Evolutionary conservation across 257 asterid genomes (phyloP).

Genomic region (Solanum chiquidenum): DNA sequence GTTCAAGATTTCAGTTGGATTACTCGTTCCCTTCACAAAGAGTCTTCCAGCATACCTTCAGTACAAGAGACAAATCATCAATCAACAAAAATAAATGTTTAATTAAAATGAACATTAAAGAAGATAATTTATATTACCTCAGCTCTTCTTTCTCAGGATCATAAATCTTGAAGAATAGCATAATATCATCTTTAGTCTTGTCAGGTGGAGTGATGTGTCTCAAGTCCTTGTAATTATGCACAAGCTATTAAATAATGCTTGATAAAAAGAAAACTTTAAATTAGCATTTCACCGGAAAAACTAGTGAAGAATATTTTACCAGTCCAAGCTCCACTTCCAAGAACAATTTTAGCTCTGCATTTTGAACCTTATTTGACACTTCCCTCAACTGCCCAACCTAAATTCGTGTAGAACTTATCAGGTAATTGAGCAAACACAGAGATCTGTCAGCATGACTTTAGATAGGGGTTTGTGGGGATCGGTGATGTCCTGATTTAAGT

Average conservation of each 20-base stretch:
- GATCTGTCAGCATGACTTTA: neutral
- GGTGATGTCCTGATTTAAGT: neutral
- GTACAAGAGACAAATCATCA: constrained; percentile 1
- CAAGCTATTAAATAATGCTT: neutral
- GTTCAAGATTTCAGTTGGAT: constrained; percentile 58
- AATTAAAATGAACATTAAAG: constrained; percentile 9
- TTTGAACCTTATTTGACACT: constrained; percentile 58
- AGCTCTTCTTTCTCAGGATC: constrained; percentile 88
- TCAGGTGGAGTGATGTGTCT: constrained; percentile 61
- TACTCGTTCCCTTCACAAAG: constrained; percentile 60
- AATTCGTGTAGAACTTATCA: neutral
- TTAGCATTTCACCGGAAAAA: neutral
- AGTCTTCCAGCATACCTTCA: constrained; percentile 73
- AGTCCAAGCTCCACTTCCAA: constrained; percentile 66
- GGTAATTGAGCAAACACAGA: neutral
- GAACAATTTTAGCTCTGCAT: constrained; percentile 80
- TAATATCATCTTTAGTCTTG: constrained; percentile 25
- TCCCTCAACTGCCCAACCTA: constrained; percentile 96
- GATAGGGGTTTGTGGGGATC: neutral
- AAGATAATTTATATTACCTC: constrained; percentile 30
- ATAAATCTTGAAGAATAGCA: neutral
- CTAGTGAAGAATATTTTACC: constrained; percentile 29
- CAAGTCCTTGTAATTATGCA: constrained; percentile 40
- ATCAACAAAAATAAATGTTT: neutral
- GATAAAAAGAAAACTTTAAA: neutral